Percentiles rank a stretch among this genome's conserved stretches.
These are phyloP conservation scores for Porcisia deanei DNA, from an alignment of 208 protist species.

Conservation along the genomic window DNA sequence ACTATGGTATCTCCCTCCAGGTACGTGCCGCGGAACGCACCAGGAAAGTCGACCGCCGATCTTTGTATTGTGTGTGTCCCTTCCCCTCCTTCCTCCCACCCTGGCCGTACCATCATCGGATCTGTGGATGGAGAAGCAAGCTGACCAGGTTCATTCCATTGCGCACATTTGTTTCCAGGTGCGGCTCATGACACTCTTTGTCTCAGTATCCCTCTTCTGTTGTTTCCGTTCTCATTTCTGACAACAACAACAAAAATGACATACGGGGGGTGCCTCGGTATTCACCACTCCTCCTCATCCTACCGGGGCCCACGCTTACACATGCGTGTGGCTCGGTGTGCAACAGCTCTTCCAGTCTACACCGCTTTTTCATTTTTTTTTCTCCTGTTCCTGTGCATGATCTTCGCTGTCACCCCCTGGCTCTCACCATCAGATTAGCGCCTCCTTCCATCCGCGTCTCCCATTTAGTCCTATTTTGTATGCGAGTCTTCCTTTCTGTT, in stretches of 20 bases:
- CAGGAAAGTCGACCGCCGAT: too few relatives aligned
- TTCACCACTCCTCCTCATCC: neutral
- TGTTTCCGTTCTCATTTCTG: neutral
- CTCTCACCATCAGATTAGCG: neutral
- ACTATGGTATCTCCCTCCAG: too few relatives aligned
- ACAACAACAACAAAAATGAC: neutral
- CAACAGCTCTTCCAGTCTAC: neutral
- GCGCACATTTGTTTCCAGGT: neutral
- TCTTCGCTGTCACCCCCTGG: neutral
- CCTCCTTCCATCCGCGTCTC: neutral
- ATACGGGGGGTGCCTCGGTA: neutral
- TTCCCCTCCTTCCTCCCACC: too few relatives aligned
- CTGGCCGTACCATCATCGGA: too few relatives aligned
- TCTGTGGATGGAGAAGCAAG: neutral
- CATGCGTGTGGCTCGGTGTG: neutral
- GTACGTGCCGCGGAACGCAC: too few relatives aligned
- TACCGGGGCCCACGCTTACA: neutral
- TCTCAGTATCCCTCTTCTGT: neutral
- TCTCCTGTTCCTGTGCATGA: neutral
- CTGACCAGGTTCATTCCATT: neutral
- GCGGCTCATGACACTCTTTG: neutral
- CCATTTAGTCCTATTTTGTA: neutral
- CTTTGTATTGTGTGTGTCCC: neutral
- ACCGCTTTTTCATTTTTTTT: neutral
- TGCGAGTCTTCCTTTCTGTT: too few relatives aligned